Conservation (phyloP, 75 land plant species). For the Isoetes taiwanensis region DNA sequence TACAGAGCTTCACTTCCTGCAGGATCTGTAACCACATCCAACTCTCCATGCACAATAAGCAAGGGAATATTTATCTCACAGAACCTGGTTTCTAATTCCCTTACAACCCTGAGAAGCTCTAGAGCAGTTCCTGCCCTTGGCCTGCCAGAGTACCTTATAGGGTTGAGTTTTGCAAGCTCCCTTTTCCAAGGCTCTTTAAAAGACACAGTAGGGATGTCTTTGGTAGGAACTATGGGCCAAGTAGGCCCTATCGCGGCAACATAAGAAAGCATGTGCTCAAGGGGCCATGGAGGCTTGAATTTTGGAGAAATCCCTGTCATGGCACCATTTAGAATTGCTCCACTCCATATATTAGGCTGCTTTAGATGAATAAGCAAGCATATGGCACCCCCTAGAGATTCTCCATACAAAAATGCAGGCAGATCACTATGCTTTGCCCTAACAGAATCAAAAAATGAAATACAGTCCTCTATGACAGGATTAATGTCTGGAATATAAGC, state of each 20-base stretch:
- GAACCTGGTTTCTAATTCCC: slow-evolving; percentile 13
- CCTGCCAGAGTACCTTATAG: slow-evolving; percentile 27
- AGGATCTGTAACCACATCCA: slow-evolving; percentile 79
- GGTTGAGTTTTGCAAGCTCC: slow-evolving; percentile 50
- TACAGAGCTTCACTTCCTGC: slow-evolving; percentile 59
- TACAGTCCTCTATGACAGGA: slow-evolving; percentile 76
- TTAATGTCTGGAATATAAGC: slow-evolving; percentile 66
- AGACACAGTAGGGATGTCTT: slow-evolving; percentile 52
- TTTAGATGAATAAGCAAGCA: slow-evolving; percentile 58
- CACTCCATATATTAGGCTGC: slow-evolving; percentile 32
- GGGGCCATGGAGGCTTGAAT: slow-evolving; percentile 93
- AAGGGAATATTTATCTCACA: slow-evolving; percentile 36
- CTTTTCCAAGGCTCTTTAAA: slow-evolving; percentile 90
- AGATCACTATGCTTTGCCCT: slow-evolving; percentile 17
- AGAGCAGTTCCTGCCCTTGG: slow-evolving; percentile 24
- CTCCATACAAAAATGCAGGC: slow-evolving; percentile 52
- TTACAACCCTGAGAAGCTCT: slow-evolving; percentile 14
- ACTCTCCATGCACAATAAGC: slow-evolving; percentile 68
- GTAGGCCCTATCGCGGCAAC: slow-evolving; percentile 52
- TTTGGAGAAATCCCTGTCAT: slow-evolving; percentile 75
- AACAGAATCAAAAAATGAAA: slow-evolving; percentile 45
- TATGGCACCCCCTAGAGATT: slow-evolving; percentile 91
- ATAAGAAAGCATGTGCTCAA: slow-evolving; percentile 49
- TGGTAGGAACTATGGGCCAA: slow-evolving; percentile 70
- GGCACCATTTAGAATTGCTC: slow-evolving; percentile 75